Evolutionary conservation across 164 flowering plant genomes (phyloP), one percentile per base, ranked within the genome.

Genomic region (Cinnamomum chago): DNA sequence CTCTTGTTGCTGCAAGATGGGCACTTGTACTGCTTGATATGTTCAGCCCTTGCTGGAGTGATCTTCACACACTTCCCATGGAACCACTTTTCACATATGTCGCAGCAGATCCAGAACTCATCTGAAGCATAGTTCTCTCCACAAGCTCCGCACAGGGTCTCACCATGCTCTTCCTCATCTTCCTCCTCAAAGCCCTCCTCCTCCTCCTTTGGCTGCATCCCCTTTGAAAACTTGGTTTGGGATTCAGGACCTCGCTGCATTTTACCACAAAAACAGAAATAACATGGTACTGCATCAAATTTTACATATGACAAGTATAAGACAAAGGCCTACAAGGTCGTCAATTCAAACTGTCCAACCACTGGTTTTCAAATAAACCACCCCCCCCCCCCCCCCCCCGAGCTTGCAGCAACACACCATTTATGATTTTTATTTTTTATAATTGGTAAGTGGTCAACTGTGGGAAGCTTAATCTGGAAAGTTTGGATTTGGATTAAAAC

Each of bases 21-120:
- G 84, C 98, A 93, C 79, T 92, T 92, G 89, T 92, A 94, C 82
- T 92, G 98, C 89, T 91, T 93, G 86, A 93, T 93, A 75, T 93
- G 93, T 83, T 91, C 95, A 23, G 98, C 98, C 72, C 85, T 85
- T 2, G 94, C 92, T 17, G 92, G 92, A 62, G 97, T 92, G 78
- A 92, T 90, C 86, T 91, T 93, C 78, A 93, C 98, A 62, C 97
- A 93, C 82, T 87, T 89, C 0, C 98, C 98, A 83, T 90, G 98
- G 80, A 90, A 93, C 98, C 97, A 93, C 81, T 77, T 86, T 82
- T 91, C 96, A 15, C 98, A 93, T 14, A 88, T 78, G 79, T 94
- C 97, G 40, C 98, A 93, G 83, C 93, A 92, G 58, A 93, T 90
- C 97, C 97, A 94, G 86, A 94, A 94, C 77, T 92, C 97, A 79